Percentiles rank a stretch among this genome's conserved stretches.
phyloP scores from a whole-genome alignment of 139 green algal species.

The Micromonas pusilla region DNA sequence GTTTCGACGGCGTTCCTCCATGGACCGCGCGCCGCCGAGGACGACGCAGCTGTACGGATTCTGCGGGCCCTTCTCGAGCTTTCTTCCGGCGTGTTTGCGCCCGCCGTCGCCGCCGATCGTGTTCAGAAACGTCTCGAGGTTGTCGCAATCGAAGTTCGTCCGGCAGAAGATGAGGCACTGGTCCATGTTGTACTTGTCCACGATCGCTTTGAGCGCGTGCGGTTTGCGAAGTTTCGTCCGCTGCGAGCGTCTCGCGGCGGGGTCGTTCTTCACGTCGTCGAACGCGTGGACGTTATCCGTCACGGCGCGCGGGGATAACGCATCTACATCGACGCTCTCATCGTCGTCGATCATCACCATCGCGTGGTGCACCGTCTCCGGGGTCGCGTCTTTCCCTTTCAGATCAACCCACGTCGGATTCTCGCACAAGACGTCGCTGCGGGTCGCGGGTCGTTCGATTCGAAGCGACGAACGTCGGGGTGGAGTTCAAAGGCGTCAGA shows the following conservation, averaged over 20 bases:
- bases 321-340: constrained; percentile 59
- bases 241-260: neutral
- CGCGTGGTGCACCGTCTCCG: constrained; percentile 72
- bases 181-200: constrained; percentile 54
- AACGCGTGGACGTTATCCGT: constrained; percentile 60
- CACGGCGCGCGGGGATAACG: constrained; percentile 45
- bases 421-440: constrained; percentile 55
- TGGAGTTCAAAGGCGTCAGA: too few species aligned
- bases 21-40: constrained; percentile 54
- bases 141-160: constrained; percentile 53
- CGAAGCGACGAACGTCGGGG: too few species aligned
- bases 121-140: constrained; percentile 67
- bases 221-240: constrained; percentile 22
- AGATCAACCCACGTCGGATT: constrained; percentile 69
- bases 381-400: constrained; percentile 65
- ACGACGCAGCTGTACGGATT: constrained; percentile 67
- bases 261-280: constrained; percentile 34
- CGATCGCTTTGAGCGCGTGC: constrained; percentile 54
- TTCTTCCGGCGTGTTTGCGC: constrained; percentile 33
- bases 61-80: constrained; percentile 52
- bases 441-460: too few species aligned
- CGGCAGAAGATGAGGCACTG: constrained; percentile 56
- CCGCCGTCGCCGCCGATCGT: constrained; percentile 37
- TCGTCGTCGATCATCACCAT: constrained; percentile 53
- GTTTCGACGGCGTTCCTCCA: constrained; percentile 60